Percentiles rank a stretch among this genome's conserved stretches.
phyloP scores from a whole-genome alignment of 768 basidiomycete genomes.

The Coprinopsis sp. region DNA sequence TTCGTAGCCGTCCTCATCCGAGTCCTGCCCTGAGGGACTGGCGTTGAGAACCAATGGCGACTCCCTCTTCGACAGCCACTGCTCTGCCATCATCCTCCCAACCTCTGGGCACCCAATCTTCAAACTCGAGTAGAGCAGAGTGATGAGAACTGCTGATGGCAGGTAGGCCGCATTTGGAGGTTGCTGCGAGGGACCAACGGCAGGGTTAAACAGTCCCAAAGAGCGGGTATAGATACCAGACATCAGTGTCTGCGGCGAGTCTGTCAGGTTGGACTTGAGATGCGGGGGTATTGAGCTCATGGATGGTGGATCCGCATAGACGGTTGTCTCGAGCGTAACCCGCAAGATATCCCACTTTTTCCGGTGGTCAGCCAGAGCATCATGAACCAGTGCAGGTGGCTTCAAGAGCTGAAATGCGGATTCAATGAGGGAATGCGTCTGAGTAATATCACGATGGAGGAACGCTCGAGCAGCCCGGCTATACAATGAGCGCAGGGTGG shows the following conservation, averaged over 20 bases:
- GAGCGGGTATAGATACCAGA: constrained; percentile 59
- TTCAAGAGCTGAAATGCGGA: constrained; percentile 65
- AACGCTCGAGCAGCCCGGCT: constrained; percentile 76
- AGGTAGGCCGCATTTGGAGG: constrained; percentile 49
- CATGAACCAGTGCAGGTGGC: constrained; percentile 31
- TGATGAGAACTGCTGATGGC: constrained; percentile 65
- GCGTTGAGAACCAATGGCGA: constrained; percentile 24
- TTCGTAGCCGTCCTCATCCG: constrained; percentile 55
- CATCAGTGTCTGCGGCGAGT: constrained; percentile 57
- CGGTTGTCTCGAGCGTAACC: constrained; percentile 74
- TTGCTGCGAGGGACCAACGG: constrained; percentile 27
- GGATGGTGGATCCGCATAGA: constrained; percentile 55
- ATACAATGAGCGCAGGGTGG: constrained; percentile 68
- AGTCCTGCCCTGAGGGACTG: constrained; percentile 15
- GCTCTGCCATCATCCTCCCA: constrained; percentile 65
- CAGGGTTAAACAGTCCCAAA: constrained; percentile 61
- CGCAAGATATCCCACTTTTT: constrained; percentile 87
- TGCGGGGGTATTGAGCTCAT: constrained; percentile 43
- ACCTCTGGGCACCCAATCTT: constrained; percentile 59
- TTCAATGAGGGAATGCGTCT: constrained; percentile 60
- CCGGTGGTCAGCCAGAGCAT: constrained; percentile 48
- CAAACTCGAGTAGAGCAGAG: constrained; percentile 65
- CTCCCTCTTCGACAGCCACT: constrained; percentile 67
- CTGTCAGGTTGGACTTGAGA: constrained; percentile 47
- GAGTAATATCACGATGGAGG: constrained; percentile 63